These are phyloP conservation scores for Physcomitrellopsis africana DNA, from an alignment of 225 moss, liverwort and hornwort species.

Conservation along the genomic window DNA sequence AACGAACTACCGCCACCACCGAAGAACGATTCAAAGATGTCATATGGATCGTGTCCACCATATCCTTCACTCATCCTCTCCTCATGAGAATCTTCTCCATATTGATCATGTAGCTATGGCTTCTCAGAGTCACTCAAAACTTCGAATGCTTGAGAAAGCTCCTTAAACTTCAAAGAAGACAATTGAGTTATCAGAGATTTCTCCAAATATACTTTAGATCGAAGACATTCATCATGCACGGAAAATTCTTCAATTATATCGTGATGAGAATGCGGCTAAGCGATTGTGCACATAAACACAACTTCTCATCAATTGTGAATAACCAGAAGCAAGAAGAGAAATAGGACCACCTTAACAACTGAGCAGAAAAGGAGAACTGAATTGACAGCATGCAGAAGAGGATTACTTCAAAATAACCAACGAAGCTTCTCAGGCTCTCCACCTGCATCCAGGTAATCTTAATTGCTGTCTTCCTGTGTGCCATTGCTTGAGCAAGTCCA, in stretches of 20 bases:
- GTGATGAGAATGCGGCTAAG: too few relatives aligned
- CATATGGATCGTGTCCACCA: constrained; percentile 64
- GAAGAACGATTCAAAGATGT: constrained; percentile 72
- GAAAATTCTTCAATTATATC: background rate
- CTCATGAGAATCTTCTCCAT: constrained; percentile 39
- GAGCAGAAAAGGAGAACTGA: too few relatives aligned
- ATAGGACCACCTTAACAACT: too few relatives aligned
- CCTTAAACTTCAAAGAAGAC: constrained; percentile 52
- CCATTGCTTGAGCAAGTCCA: too few relatives aligned
- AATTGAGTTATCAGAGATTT: background rate
- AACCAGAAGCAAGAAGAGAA: too few relatives aligned
- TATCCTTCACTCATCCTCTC: constrained; percentile 76
- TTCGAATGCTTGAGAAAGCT: constrained; percentile 64
- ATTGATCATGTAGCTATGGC: too few relatives aligned
- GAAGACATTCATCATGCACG: background rate
- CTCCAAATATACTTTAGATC: too few relatives aligned
- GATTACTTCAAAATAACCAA: background rate
- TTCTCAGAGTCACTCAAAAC: too few relatives aligned
- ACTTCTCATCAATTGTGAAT: too few relatives aligned
- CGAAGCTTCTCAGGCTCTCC: constrained; percentile 69
- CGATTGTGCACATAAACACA: too few relatives aligned
- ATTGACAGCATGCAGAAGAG: too few relatives aligned
- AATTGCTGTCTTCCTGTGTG: constrained; percentile 33
- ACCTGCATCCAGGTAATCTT: constrained; percentile 72
- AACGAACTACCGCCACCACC: constrained; percentile 52